Evolutionary conservation across 1,284 basidiomycete genomes (phyloP).

Genomic region (Erythrobasidium hasegawianum): DNA sequence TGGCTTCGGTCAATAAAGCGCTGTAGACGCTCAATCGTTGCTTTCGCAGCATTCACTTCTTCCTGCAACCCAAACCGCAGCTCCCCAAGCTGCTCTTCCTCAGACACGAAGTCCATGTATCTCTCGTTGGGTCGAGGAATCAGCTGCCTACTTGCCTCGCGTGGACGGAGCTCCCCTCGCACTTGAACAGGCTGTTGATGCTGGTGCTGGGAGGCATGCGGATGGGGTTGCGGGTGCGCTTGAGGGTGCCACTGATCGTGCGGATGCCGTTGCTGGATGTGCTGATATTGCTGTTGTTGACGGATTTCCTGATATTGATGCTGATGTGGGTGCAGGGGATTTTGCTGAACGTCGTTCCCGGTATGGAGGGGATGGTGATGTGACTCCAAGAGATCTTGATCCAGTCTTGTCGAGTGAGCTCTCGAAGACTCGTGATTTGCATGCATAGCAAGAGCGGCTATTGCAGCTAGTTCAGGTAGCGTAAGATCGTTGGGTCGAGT

Average conservation of each 20-base stretch:
- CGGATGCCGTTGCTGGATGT: too few species aligned
- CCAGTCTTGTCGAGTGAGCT: conserved; percentile 22
- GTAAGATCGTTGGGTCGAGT: conserved; percentile 17
- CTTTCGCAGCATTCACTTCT: neutral
- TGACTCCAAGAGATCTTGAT: conserved; percentile 19
- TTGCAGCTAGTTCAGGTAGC: conserved; percentile 22
- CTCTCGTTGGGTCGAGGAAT: neutral
- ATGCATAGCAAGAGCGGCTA: conserved; percentile 33
- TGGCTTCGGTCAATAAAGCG: neutral
- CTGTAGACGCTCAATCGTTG: neutral
- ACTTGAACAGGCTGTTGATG: too few species aligned
- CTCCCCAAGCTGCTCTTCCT: neutral
- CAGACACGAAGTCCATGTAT: neutral
- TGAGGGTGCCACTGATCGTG: too few species aligned
- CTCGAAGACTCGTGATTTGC: conserved; percentile 28
- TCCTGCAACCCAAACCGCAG: neutral
- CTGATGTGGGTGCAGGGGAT: conserved; percentile 12
- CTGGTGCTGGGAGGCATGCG: too few species aligned
- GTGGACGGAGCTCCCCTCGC: too few species aligned
- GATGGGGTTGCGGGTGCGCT: too few species aligned
- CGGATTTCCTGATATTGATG: neutral
- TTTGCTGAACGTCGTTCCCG: neutral
- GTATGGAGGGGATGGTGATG: conserved; percentile 29
- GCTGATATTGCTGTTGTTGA: too few species aligned
- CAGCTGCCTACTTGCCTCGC: neutral